Base-by-base conservation (phyloP, 805 yeast genomes). In the Blastobotrys terrestris region DNA sequence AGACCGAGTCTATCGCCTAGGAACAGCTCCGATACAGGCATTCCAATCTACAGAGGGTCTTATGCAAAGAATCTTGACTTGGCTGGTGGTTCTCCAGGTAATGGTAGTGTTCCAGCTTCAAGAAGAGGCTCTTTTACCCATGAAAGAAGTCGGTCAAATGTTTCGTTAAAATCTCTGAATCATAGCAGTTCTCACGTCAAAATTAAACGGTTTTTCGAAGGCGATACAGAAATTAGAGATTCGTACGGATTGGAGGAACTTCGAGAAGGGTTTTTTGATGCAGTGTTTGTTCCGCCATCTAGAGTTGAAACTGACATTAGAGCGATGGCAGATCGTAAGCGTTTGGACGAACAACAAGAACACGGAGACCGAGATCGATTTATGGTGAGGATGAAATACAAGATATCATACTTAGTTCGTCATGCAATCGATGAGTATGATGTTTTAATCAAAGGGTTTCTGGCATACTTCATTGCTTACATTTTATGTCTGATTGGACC, bases 261-360 rank as follows among this genome's bases (percentile, higher is more conserved):
- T 21, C 66, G 81, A 58, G 74, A 73, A 49, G 79, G 79, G 7
- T 77, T 72, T 58, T 77, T 77, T 54, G 80, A 77, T 57, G 74
- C 80, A 1, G 64, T 69, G 1, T 77, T 67, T 53, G 62, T 68
- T 4, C 69, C 69, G 21, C 68, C 68, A 39, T 57, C 58, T 19
- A 16, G 44, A 22, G 16, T 51, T 4, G 58, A 57, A 48, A 18
- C 11, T 14, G 51, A 47, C 1, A 47, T 49, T 21, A n/a, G 31
- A 11, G 8, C 11, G 14, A 41, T 26, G 31, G 20, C 31, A 2
- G 31, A 35, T 8, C 45, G 22, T 6, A 15, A 20, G 3, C 39
- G 31, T 2, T 19, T 39, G 11, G 39, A 19, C 3, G 46, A 48
- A 19, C 51, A 39, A 16, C 40, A n/a, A 14, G 40, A 2, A n/a